These are phyloP conservation scores for Rubroboletus satanas DNA, from an alignment of 768 basidiomycete species.

Conservation along the genomic window DNA sequence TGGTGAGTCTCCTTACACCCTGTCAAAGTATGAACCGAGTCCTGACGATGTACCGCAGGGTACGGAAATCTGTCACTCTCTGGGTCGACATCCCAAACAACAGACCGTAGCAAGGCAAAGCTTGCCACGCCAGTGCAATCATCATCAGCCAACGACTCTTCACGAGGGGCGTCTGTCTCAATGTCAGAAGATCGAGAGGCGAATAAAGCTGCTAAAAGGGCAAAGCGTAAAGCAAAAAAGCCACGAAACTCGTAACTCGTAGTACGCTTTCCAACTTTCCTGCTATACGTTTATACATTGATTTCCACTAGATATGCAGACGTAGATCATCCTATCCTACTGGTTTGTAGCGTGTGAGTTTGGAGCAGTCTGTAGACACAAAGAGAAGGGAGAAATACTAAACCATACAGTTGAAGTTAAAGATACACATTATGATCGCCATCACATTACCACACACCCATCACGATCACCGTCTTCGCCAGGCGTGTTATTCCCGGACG, in stretches of 20 bases:
- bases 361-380: conserved; percentile 11
- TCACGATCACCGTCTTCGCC: conserved; percentile 47
- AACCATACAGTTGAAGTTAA: conserved; percentile 28
- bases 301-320: conserved; percentile 13
- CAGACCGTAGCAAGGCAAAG: conserved; percentile 8
- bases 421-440: conserved; percentile 22
- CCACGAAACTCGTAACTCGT: conserved; percentile 5
- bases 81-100: neutral
- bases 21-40: neutral
- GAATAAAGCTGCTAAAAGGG: conserved; percentile 32
- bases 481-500: conserved; percentile 50
- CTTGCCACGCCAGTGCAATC: neutral
- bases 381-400: conserved; percentile 15
- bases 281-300: conserved; percentile 13
- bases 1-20: conserved; percentile 35
- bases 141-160: conserved; percentile 2
- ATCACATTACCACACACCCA: conserved; percentile 67
- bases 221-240: conserved; percentile 34
- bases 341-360: conserved; percentile 14
- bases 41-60: conserved; percentile 22
- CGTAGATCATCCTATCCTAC: conserved; percentile 12
- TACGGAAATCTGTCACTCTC: conserved; percentile 24
- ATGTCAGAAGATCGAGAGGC: conserved; percentile 22
- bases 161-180: conserved; percentile 22
- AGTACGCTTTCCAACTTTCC: conserved; percentile 1